Base-by-base conservation (phyloP, 148 eudicot genomes). In the Chenopodium album region DNA sequence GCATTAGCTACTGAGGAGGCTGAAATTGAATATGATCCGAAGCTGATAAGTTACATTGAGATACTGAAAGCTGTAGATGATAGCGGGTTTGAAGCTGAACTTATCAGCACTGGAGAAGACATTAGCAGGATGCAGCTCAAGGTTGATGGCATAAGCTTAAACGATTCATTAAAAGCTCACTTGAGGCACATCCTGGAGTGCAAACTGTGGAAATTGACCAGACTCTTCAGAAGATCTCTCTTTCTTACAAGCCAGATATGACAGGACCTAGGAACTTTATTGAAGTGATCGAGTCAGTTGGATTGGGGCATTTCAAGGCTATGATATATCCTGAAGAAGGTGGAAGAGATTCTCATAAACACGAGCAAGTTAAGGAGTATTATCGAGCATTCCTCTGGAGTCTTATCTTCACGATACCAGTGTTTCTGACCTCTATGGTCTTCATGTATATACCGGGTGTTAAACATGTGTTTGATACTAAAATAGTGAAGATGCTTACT, bases 1-100 rank as follows among this genome's bases (percentile, higher is more conserved):
- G 93, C 98, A 34, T 82, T 96, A 82, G 93, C 99, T 37, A 92
- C 95, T 32, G 93, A 92, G 83, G 93, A 92, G 82, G 97, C 94
- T 23, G 94, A 92, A 89, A 82, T 96, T 78, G 88, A 82, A 23
- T 94, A 91, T 81, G 89, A 96, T 79, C 92, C 98, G 20, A 91
- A 82, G 73, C 56, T 88, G n/a, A 82, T 92, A 60, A 87, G 81
- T 68, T 88, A 86, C 78, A 80, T 75, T 32, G 89, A 89, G 60
- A 83, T 96, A 52, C 72, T 90, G 32, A 82, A 92, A 77, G 85
- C 90, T 52, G 85, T 92, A 46, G 92, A 92, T 76, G 89, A 85
- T 73, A 88, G 89, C 5, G 99, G 98, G 47, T 94, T 96, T 81
- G 92, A 91, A 88, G 93, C 89, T 63, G 85, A 86, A 71, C 91